Evolutionary conservation across 1,139 yeast species (phyloP), one percentile per base, ranked within the genome.

Genomic region (Candida sp.): DNA sequence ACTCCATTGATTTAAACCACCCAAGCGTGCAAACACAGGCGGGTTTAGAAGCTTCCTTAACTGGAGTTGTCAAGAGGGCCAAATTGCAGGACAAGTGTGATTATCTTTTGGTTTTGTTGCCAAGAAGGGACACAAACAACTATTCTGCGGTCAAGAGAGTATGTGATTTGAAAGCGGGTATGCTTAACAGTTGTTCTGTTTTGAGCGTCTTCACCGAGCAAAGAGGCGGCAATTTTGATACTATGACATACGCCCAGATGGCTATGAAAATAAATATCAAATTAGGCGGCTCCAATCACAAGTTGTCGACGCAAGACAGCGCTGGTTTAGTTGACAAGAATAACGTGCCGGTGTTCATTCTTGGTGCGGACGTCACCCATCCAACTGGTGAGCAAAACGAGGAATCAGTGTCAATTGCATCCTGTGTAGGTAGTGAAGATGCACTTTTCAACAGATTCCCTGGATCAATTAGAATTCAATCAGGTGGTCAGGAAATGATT

Each of bases 331-430:
- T 52, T 47, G 58, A 55, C 47, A 35, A 28, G 8, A 41, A 49
- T 23, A 54, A 52, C 11, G 51, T 47, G 1, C 58, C 58, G 5
- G 48, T 53, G 5, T 49, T 52, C 41, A 55, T 55, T 32, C 51
- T 55, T 31, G 58, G 58, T 37, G 58, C 58, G 30, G 58, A 55
- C 49, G 58, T 55, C 27, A 54, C 56, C 12, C 58, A 55, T 44
- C 58, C 57, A 42, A 51, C 53, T 17, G 51, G 54, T 12, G 46
- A 50, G 35, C 35, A 38, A 31, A 52, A 48, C 28, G 34, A 39
- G 5, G 52, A 52, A 32, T 48, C 52, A 4, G 57, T 55, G 34
- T 54, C 58, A 7, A 47, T 55, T 35, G 58, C 58, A n/a, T 49
- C 58, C 8, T 55, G 54, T 35, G 58, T 55, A 33, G 58, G 56